Percentiles rank a stretch among this genome's conserved stretches.
phyloP scores from a whole-genome alignment of 1,284 basidiomycete genomes.

The Puccinia hordei region DNA sequence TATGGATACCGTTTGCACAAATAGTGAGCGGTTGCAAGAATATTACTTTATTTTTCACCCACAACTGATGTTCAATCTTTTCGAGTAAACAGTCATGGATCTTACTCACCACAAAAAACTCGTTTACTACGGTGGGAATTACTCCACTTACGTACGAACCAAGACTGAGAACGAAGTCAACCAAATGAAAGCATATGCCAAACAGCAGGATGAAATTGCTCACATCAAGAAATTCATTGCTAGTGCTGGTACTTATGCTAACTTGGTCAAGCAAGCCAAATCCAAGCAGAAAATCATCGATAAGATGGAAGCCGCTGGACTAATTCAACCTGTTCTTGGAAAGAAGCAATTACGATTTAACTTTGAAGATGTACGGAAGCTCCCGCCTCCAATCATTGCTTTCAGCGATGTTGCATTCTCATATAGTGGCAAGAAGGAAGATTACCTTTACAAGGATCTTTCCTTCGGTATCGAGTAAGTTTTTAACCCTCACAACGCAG shows the following conservation, averaged over 20 bases:
- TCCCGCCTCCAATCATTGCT: slow-evolving; percentile 95
- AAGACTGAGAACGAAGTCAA: slow-evolving; percentile 97
- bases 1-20: slow-evolving; percentile 73
- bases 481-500: slow-evolving; percentile 21
- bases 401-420: slow-evolving; percentile 93
- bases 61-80: slow-evolving; percentile 67
- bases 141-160: slow-evolving; percentile 92
- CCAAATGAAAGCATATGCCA: slow-evolving; percentile 97
- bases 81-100: slow-evolving; percentile 84
- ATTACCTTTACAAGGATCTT: slow-evolving; percentile 83
- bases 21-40: slow-evolving; percentile 7
- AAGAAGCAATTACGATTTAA: slow-evolving; percentile 81
- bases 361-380: slow-evolving; percentile 90
- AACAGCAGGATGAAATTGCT: slow-evolving; percentile 96
- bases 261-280: slow-evolving; percentile 97
- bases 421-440: slow-evolving; percentile 83
- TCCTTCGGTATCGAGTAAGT: slow-evolving; percentile 88
- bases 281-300: slow-evolving; percentile 99
- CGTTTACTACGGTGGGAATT: slow-evolving; percentile 94
- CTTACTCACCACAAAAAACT: slow-evolving; percentile 84
- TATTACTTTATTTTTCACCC: not conserved
- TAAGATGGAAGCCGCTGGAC: slow-evolving; percentile 99
- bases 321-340: slow-evolving; percentile 83
- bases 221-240: slow-evolving; percentile 99
- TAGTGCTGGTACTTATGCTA: slow-evolving; percentile 97